Evolutionary conservation across 2,329 filamentous ascomycete genomes (phyloP).

Genomic region (Salinomyces thailandicus): DNA sequence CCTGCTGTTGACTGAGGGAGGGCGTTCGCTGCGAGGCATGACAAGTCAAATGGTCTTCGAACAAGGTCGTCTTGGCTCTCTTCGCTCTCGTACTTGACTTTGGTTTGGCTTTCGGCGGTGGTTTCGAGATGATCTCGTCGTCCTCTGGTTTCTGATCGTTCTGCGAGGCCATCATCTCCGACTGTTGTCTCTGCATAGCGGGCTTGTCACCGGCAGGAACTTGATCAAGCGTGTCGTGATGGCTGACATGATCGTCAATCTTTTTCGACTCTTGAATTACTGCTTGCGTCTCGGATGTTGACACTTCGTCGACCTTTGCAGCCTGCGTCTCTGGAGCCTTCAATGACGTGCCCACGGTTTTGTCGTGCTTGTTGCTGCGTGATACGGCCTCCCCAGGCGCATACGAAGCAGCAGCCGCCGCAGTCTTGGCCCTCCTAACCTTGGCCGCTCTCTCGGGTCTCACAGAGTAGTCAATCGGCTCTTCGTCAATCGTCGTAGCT

Average conservation of each 20-base stretch:
- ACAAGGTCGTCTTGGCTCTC: conserved; percentile 26
- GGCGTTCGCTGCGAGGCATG: conserved; percentile 12
- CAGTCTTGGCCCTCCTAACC: conserved; percentile 31
- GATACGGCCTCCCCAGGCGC: neutral
- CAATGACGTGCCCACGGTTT: neutral
- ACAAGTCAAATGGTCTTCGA: conserved; percentile 24
- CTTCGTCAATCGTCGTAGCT: conserved; percentile 18
- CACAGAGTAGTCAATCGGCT: conserved; percentile 24
- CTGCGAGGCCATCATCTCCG: neutral
- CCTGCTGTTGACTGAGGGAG: conserved; percentile 26
- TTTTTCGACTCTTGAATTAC: neutral
- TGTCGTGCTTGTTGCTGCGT: neutral
- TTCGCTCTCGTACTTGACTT: conserved; percentile 10
- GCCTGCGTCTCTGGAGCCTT: neutral
- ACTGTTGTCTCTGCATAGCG: neutral
- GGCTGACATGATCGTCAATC: neutral
- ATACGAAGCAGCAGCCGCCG: neutral
- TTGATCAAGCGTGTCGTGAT: neutral
- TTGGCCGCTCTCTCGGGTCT: conserved; percentile 30
- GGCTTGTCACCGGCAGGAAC: neutral
- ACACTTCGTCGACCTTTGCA: neutral
- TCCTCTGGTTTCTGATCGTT: neutral
- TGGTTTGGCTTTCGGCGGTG: conserved; percentile 9
- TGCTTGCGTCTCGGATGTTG: neutral
- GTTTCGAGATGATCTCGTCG: conserved; percentile 11